Base-by-base conservation (phyloP, 2,329 filamentous ascomycete species). In the Ilyonectria sp. region DNA sequence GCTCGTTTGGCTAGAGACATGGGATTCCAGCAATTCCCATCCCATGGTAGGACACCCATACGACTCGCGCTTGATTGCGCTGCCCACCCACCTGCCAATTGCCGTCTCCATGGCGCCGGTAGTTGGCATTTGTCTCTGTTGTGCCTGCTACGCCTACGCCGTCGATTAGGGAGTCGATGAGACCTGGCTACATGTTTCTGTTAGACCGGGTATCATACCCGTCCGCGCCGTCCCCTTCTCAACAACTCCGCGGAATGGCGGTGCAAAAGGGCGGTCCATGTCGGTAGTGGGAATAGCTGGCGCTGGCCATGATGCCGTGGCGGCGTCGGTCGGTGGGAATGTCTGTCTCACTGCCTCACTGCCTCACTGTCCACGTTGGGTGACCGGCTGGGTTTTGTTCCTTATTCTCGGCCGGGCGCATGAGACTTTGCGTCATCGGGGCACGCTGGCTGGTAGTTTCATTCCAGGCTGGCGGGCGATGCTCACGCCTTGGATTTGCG, bases 11-110 rank as follows among this genome's bases (percentile, higher is more conserved):
- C 61, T 26, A 63, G 53, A 60, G 55, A 64, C 58, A 72, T 74
- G 71, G 70, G 67, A 74, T 74, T 72, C 62, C 57, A 67, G 58
- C 29, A 60, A 74, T 62, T 69, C 65, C 70, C 70, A 72, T 74
- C 60, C 69, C 66, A 71, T 59, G 17, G 65, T 66, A 60, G 47
- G 49, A 59, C 60, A 52, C 65, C 53, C 19, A n/a, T 54, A 37
- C 63, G 55, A 63, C 54, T 58, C 35, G 56, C 60, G 56, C 65
- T 67, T 66, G 63, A 46, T 19, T n/a, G 7, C 35, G 55, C 29
- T 31, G n/a, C 52, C 21, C 47, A 33, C 60, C 11, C 31, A 19
- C 46, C 47, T 29, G 53, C 58, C 58, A 65, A 66, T 63, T 66
- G 66, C 62, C 63, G 63, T 66, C 58, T 44, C 59, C 54, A 58